These are phyloP conservation scores for Teratosphaeria pseudoeucalypti DNA, from an alignment of 2,329 filamentous ascomycete species.

Conservation along the genomic window DNA sequence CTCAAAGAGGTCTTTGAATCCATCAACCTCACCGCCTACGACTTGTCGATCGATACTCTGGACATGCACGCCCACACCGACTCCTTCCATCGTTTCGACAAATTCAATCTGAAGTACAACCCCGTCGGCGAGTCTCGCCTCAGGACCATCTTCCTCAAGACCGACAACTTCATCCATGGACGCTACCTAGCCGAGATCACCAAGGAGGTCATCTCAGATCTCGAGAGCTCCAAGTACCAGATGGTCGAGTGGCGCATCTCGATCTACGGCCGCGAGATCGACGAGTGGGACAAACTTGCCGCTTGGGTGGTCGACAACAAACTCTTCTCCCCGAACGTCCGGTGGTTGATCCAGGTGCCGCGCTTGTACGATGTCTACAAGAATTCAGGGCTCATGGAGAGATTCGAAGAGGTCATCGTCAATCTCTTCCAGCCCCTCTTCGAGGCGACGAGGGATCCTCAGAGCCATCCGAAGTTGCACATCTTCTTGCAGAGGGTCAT, in stretches of 20 bases:
- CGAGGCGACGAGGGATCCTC: slow-evolving; percentile 81
- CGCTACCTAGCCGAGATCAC: slow-evolving; percentile 95
- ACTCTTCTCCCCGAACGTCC: slow-evolving; percentile 91
- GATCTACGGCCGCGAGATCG: slow-evolving; percentile 81
- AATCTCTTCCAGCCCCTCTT: slow-evolving; percentile 93
- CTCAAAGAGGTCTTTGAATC: slow-evolving; percentile 90
- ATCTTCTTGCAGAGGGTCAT: slow-evolving; percentile 91
- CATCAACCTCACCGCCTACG: slow-evolving; percentile 94
- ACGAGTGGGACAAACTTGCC: slow-evolving; percentile 96
- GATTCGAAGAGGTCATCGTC: slow-evolving; percentile 78
- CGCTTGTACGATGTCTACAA: slow-evolving; percentile 95
- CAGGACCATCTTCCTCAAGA: slow-evolving; percentile 97
- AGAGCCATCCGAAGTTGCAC: slow-evolving; percentile 82
- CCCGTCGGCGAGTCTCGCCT: slow-evolving; percentile 90
- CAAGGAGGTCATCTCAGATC: slow-evolving; percentile 91
- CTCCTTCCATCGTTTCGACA: slow-evolving; percentile 97
- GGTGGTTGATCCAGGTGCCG: slow-evolving; percentile 93
- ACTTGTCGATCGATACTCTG: slow-evolving; percentile 92
- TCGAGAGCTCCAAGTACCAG: slow-evolving; percentile 98
- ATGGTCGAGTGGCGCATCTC: slow-evolving; percentile 99
- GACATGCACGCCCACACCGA: slow-evolving; percentile 99
- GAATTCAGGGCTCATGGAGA: slow-evolving; percentile 72
- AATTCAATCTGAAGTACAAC: slow-evolving; percentile 99
- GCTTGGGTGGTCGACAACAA: slow-evolving; percentile 98
- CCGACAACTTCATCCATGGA: slow-evolving; percentile 93